Percentiles rank a stretch among this genome's conserved stretches.
These are phyloP conservation scores for Candida pseudofarinosa DNA, from an alignment of 805 yeast genomes.

Conservation along the genomic window DNA sequence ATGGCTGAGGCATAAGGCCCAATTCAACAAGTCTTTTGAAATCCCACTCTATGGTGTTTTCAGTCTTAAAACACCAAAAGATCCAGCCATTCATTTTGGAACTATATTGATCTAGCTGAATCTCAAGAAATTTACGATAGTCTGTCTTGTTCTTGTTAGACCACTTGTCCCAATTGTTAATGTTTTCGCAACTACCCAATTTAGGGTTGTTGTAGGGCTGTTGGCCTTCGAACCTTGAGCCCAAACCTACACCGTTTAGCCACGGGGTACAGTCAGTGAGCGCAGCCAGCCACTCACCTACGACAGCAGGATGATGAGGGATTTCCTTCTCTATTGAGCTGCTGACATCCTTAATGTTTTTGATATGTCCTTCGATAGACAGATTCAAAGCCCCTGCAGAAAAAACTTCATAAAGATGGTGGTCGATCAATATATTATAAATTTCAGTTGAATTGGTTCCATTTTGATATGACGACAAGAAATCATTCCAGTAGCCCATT, in stretches of 20 bases:
- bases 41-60: conserved; percentile 65
- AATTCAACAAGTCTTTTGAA: conserved; percentile 45
- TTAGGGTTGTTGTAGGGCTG: conserved; percentile 24
- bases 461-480: conserved; percentile 21
- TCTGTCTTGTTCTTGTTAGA: conserved; percentile 34
- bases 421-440: conserved; percentile 37
- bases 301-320: conserved; percentile 45
- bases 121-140: conserved; percentile 55
- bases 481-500: conserved; percentile 52
- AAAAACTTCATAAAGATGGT: conserved; percentile 40
- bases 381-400: conserved; percentile 18
- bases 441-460: conserved; percentile 10
- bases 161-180: conserved; percentile 41
- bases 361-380: conserved; percentile 28
- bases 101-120: conserved; percentile 53
- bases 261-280: conserved; percentile 67
- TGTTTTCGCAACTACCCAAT: conserved; percentile 42
- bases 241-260: conserved; percentile 66
- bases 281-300: conserved; percentile 72
- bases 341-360: conserved; percentile 27
- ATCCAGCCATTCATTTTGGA: conserved; percentile 53
- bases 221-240: conserved; percentile 57
- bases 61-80: conserved; percentile 72
- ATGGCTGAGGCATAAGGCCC: conserved; percentile 61
- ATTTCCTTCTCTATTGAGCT: conserved; percentile 32